Evolutionary conservation across 2,329 filamentous ascomycete genomes (phyloP).

Genomic region (Aphanoascus verrucosus): DNA sequence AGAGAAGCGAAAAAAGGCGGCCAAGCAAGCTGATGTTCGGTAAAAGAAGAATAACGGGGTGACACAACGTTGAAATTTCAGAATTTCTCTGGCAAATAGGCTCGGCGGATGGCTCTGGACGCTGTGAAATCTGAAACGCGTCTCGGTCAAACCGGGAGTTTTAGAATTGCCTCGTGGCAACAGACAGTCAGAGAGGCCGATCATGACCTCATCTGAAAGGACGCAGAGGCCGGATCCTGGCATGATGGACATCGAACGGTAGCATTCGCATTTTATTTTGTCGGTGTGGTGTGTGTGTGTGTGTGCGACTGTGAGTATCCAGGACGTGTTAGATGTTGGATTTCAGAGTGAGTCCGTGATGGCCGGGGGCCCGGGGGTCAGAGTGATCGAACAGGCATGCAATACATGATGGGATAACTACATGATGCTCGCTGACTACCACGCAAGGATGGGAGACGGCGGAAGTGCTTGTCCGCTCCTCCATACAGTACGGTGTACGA

Average conservation of each 20-base stretch:
- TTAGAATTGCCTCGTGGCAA: neutral
- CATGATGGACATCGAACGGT: neutral
- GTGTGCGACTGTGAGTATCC: neutral
- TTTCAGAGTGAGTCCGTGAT: slow-evolving; percentile 10
- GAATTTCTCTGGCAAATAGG: neutral
- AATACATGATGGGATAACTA: neutral
- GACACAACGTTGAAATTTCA: neutral
- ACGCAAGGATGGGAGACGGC: neutral
- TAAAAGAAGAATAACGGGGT: neutral
- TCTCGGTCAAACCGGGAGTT: neutral
- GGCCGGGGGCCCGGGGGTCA: neutral
- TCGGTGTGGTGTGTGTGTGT: too few relatives aligned
- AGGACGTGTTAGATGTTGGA: neutral
- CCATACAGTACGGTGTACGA: neutral
- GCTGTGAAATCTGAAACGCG: slow-evolving; percentile 1
- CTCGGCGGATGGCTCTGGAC: neutral
- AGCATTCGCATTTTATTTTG: neutral
- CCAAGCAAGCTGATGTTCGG: too few relatives aligned
- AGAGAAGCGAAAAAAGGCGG: neutral
- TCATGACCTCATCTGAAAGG: neutral
- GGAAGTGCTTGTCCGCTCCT: neutral
- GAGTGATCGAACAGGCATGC: neutral
- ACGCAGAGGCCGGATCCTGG: neutral
- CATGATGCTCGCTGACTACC: neutral
- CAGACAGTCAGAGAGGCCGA: neutral